A percentile compares a stretch with the other conserved stretches of the same genome.
phyloP scores from a whole-genome alignment of 148 eudicot genomes.

The Diospyros kaki region DNA sequence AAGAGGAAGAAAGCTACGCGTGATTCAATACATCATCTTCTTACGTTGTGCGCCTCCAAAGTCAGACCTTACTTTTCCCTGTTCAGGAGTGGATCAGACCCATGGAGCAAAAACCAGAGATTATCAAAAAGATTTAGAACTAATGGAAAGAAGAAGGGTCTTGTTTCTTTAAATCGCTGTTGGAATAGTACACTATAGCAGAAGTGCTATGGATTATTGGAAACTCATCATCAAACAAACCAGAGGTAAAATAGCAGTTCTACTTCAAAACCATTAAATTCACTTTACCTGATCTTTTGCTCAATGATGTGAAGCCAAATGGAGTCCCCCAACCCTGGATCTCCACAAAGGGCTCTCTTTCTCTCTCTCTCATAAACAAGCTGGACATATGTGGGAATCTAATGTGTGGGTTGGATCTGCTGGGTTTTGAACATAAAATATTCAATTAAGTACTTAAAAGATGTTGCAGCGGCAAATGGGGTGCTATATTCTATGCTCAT shows the following conservation, averaged over 20 bases:
- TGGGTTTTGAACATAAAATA: constrained; percentile 31
- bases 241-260: constrained; percentile 8
- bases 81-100: constrained; percentile 13
- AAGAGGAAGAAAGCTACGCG: constrained; percentile 23
- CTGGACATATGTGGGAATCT: constrained; percentile 36
- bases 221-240: constrained; percentile 1
- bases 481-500: constrained; percentile 23
- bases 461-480: constrained; percentile 26
- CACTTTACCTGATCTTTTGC: constrained; percentile 20
- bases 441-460: constrained; percentile 23
- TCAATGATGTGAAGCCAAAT: constrained; percentile 10
- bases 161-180: not conserved
- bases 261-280: constrained; percentile 13
- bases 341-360: constrained; percentile 1
- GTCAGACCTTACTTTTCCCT: constrained; percentile 4
- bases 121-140: constrained; percentile 5
- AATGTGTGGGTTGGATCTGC: constrained; percentile 45
- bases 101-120: constrained; percentile 8
- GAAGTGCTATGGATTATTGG: not conserved
- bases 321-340: constrained; percentile 13
- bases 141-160: constrained; percentile 2
- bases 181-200: not conserved
- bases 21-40: constrained; percentile 35
- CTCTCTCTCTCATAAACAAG: constrained; percentile 18
- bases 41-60: constrained; percentile 30